Conservation (phyloP, 495 filamentous ascomycete genomes). For the Chaetomidium leptoderma region DNA sequence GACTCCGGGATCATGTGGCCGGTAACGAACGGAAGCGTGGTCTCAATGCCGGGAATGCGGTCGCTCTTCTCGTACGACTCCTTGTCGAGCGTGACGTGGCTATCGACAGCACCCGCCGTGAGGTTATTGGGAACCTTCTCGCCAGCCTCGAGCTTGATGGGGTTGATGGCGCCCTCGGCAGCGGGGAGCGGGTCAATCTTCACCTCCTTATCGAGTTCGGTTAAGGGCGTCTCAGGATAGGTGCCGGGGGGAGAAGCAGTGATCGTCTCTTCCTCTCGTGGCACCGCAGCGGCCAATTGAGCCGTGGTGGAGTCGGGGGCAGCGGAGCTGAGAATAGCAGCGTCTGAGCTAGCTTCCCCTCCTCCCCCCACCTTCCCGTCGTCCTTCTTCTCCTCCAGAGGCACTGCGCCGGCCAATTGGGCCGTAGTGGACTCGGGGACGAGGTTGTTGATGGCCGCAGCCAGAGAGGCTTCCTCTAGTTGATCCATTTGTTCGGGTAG, state of each 20-base stretch:
- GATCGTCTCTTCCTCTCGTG: conserved; percentile 22
- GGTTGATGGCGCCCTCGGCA: conserved; percentile 71
- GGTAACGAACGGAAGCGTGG: conserved; percentile 58
- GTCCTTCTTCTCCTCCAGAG: conserved; percentile 46
- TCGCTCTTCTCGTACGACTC: conserved; percentile 79
- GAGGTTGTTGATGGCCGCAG: conserved; percentile 51
- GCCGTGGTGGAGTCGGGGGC: conserved; percentile 36
- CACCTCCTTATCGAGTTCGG: conserved; percentile 50
- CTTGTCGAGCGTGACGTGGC: conserved; percentile 68
- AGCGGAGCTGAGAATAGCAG: conserved; percentile 23
- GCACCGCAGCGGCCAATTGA: conserved; percentile 33
- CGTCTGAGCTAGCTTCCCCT: conserved; percentile 16
- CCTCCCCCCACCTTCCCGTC: neutral
- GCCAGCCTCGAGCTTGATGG: conserved; percentile 71
- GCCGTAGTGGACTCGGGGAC: conserved; percentile 72
- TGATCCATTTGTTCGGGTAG: conserved; percentile 56
- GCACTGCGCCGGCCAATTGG: conserved; percentile 61
- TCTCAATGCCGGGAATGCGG: conserved; percentile 48
- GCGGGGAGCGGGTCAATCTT: conserved; percentile 74
- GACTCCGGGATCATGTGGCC: conserved; percentile 78
- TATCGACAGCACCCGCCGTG: conserved; percentile 51
- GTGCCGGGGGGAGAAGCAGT: neutral
- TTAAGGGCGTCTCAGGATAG: conserved; percentile 71
- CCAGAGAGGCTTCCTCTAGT: conserved; percentile 35
- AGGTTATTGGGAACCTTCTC: conserved; percentile 67